Conservation (phyloP, 2,329 filamentous ascomycete species). For the Sarocladium oryzae region DNA sequence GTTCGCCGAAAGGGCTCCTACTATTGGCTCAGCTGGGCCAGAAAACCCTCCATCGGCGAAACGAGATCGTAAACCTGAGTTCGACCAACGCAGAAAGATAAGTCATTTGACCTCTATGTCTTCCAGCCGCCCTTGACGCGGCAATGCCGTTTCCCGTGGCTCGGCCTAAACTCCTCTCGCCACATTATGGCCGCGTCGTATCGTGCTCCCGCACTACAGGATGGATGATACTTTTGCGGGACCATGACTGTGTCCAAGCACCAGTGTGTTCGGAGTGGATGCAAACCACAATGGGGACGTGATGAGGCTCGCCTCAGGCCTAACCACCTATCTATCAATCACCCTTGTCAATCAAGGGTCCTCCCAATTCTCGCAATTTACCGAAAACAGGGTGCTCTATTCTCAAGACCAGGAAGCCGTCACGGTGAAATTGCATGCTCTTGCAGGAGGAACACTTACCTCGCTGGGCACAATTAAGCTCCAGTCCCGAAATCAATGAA, state of each 20-base stretch:
- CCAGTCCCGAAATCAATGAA: too few species aligned
- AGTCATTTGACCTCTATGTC: constrained; percentile 7
- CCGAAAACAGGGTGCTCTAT: not conserved
- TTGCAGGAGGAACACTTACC: not conserved
- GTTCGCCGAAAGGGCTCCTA: not conserved
- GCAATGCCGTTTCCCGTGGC: not conserved
- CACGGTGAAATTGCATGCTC: not conserved
- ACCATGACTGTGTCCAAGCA: too few species aligned
- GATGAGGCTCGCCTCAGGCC: not conserved
- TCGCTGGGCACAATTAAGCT: not conserved
- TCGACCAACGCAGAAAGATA: too few species aligned
- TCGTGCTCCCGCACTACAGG: too few species aligned
- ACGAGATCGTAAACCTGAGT: not conserved
- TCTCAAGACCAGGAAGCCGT: not conserved
- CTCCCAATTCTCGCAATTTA: not conserved
- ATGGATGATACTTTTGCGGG: too few species aligned
- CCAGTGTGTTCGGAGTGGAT: too few species aligned
- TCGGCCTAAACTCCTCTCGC: not conserved
- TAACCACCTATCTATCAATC: not conserved
- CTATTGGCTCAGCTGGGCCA: not conserved
- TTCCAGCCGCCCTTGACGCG: constrained; percentile 1
- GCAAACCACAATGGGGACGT: too few species aligned
- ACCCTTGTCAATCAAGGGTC: not conserved
- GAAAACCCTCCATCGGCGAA: not conserved
- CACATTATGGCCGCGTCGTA: too few species aligned